phyloP scores from a whole-genome alignment of 78 protist genomes.

The Dictyostelium citrinum region DNA sequence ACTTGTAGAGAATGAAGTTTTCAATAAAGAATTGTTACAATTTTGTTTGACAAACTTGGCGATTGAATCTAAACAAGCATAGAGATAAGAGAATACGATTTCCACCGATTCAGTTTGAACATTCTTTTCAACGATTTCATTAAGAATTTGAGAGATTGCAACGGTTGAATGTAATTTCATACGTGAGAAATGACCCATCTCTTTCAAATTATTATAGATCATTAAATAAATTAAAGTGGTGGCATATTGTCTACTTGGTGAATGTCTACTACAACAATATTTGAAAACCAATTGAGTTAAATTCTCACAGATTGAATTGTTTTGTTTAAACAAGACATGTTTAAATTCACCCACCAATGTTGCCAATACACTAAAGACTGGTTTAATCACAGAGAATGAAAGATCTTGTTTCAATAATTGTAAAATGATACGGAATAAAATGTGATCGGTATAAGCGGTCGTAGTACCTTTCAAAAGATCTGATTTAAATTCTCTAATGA shows the following conservation, averaged over 20 bases:
- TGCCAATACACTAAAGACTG: neutral
- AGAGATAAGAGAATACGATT: neutral
- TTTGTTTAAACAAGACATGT: neutral
- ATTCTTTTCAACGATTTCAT: constrained; percentile 11
- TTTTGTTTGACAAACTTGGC: constrained; percentile 11
- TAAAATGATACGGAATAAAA: neutral
- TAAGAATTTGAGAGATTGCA: constrained; percentile 56
- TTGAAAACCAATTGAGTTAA: constrained; percentile 43
- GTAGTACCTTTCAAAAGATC: neutral
- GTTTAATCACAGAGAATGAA: neutral
- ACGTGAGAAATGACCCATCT: constrained; percentile 57
- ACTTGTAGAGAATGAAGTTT: neutral
- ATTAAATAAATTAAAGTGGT: constrained; percentile 58
- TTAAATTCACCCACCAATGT: constrained; percentile 32
- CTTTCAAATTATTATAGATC: constrained; percentile 51
- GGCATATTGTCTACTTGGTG: constrained; percentile 27
- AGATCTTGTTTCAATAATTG: neutral
- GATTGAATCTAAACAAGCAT: constrained; percentile 23
- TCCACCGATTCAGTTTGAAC: neutral
- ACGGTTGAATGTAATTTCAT: constrained; percentile 77
- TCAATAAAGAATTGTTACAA: neutral
- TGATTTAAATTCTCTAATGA: constrained; percentile 7
- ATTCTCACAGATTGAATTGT: constrained; percentile 43
- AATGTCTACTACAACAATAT: constrained; percentile 15
- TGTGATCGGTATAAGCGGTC: neutral